Base-by-base conservation (phyloP, 2,329 filamentous ascomycete genomes). In the Geosmithia flava region DNA sequence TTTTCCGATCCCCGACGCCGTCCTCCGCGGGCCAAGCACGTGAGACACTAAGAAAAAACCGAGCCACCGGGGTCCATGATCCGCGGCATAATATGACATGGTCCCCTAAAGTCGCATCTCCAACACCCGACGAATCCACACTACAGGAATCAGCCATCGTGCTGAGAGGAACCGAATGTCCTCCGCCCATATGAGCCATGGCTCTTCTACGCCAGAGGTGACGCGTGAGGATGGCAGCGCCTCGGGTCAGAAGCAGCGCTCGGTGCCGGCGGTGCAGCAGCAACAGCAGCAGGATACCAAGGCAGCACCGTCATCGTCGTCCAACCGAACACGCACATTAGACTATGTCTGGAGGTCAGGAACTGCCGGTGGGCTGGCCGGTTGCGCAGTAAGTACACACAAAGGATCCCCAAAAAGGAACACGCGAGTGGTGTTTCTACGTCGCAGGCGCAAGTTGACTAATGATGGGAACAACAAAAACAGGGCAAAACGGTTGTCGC, bases 401-500 rank as follows among this genome's bases (percentile, higher is more conserved):
- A 16, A 37, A 13, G 11, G 13, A 27, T 27, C 8, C 23, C 4
- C 4, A 27, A 27, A 5, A 27, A 27, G 8, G 23, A 8, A 27
- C 23, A 27, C 8, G 23, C 23, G 8, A 8, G 23, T 5, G 23
- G 23, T 4, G 11, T 27, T 41, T 5, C 45, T 40, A 3, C 8
- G 23, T 20, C 15, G 39, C n/a, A 20, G 20, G 17, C 33, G 20
- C 16, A 3, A 10, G 10, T 13, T 11, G 23, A 23, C 30, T 17
- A 10, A 37, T 43, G 15, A 20, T 7, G 45, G 15, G 7, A 19
- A 6, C 20, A 27, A 27, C 4, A 27, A 27, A 27, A 27, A 20
- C 47, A 95, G 89, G 93, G 86, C 52, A 98, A 98, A 74, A 96
- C 91, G 0, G 74, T 95, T 7, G 94, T 98, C 39, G 93, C 89